A percentile compares a stretch with the other conserved stretches of the same genome.
Conservation (phyloP, 148 eudicot genomes). For the Chenopodium suecicum region DNA sequence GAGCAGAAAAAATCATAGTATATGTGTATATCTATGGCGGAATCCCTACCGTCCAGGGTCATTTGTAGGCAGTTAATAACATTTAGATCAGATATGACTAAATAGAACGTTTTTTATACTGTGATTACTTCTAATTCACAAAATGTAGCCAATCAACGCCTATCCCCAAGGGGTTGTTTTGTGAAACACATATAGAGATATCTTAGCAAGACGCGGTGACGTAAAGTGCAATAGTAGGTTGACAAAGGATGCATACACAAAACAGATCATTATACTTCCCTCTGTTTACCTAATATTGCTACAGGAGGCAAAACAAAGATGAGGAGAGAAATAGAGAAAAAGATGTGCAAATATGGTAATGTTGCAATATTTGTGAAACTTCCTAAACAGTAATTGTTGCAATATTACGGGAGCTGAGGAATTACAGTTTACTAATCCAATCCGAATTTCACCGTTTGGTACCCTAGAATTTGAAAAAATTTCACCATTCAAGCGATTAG, state of each 20-base stretch:
- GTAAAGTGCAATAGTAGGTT: neutral
- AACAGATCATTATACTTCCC: too few relatives aligned
- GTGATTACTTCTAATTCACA: neutral
- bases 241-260: neutral
- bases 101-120: neutral
- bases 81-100: neutral
- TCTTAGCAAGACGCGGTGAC: neutral
- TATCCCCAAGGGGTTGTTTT: neutral
- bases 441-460: neutral
- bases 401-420: too few relatives aligned
- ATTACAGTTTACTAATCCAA: neutral
- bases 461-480: neutral
- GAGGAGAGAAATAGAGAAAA: too few relatives aligned
- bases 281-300: neutral
- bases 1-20: neutral
- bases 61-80: neutral
- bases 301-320: neutral
- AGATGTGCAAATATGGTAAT: too few relatives aligned
- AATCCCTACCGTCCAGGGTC: too few relatives aligned
- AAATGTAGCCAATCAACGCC: neutral
- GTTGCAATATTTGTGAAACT: too few relatives aligned
- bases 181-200: neutral
- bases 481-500: neutral
- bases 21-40: too few relatives aligned
- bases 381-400: too few relatives aligned